These are phyloP conservation scores for Colletotrichum spaethianum DNA, from an alignment of 2,329 filamentous ascomycete genomes.

Conservation along the genomic window DNA sequence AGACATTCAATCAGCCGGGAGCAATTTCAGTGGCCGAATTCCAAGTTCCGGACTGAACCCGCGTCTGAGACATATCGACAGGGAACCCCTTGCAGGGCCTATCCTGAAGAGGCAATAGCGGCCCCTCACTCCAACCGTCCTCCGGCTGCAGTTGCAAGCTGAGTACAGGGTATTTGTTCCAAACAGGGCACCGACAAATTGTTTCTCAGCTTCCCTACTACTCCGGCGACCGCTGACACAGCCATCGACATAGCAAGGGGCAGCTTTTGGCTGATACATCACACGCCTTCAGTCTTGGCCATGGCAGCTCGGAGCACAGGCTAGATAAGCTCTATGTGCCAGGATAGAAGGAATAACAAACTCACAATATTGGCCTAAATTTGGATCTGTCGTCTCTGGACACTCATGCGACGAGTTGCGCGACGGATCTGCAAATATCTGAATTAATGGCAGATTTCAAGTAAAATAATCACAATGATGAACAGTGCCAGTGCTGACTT, in stretches of 20 bases:
- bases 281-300: constrained; percentile 6
- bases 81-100: constrained; percentile 22
- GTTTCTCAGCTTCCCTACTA: background rate
- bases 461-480: background rate
- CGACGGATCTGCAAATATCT: background rate
- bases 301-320: background rate
- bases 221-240: constrained; percentile 17
- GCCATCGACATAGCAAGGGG: constrained; percentile 1
- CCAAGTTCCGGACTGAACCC: background rate
- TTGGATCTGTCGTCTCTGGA: background rate
- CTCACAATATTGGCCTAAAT: constrained; percentile 8
- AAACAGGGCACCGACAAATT: constrained; percentile 25
- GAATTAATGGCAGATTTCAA: constrained; percentile 3
- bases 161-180: constrained; percentile 29
- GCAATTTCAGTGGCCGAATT: background rate
- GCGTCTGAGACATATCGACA: constrained; percentile 1
- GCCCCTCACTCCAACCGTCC: constrained; percentile 1
- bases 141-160: background rate
- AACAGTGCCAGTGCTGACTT: background rate
- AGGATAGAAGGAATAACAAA: constrained; percentile 15
- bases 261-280: background rate
- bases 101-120: constrained; percentile 12
- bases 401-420: constrained; percentile 5
- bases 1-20: constrained; percentile 2
- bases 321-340: background rate